Evolutionary conservation across 2,329 filamentous ascomycete genomes (phyloP).

Genomic region (Nothophaeocryptopus gaeumannii): DNA sequence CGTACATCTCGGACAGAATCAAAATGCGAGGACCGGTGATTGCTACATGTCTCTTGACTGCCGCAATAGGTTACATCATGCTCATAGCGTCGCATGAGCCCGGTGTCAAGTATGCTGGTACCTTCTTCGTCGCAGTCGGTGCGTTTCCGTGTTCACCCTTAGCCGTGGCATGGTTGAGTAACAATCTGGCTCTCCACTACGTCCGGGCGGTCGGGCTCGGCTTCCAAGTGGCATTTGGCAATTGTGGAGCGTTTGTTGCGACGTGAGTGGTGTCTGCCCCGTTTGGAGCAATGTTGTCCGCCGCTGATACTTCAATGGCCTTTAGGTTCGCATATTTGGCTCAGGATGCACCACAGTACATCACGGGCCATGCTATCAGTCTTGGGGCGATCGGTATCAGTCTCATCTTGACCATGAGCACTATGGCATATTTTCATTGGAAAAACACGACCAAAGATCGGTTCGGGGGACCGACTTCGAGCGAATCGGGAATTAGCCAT

Average conservation of each 20-base stretch:
- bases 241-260: too few species aligned
- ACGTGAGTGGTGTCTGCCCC: too few species aligned
- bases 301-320: too few species aligned
- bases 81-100: slow-evolving; percentile 31
- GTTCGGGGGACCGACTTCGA: too few species aligned
- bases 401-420: slow-evolving; percentile 30
- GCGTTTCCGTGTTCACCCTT: slow-evolving; percentile 33
- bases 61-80: slow-evolving; percentile 39
- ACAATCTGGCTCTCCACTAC: slow-evolving; percentile 45
- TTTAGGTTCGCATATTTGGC: slow-evolving; percentile 45
- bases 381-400: slow-evolving; percentile 39
- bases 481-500: too few species aligned
- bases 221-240: slow-evolving; percentile 41
- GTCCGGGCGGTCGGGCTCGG: slow-evolving; percentile 43
- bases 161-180: slow-evolving; percentile 40
- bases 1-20: slow-evolving; percentile 30
- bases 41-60: slow-evolving; percentile 20
- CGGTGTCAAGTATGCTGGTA: slow-evolving; percentile 39
- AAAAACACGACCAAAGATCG: too few species aligned
- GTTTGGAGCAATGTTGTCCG: too few species aligned
- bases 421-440: slow-evolving; percentile 40
- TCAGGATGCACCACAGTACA: slow-evolving; percentile 41
- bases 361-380: slow-evolving; percentile 42
- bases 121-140: slow-evolving; percentile 37
- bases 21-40: slow-evolving; percentile 35